Base-by-base conservation (phyloP, 495 filamentous ascomycete species). In the Penicillium mononematosum region DNA sequence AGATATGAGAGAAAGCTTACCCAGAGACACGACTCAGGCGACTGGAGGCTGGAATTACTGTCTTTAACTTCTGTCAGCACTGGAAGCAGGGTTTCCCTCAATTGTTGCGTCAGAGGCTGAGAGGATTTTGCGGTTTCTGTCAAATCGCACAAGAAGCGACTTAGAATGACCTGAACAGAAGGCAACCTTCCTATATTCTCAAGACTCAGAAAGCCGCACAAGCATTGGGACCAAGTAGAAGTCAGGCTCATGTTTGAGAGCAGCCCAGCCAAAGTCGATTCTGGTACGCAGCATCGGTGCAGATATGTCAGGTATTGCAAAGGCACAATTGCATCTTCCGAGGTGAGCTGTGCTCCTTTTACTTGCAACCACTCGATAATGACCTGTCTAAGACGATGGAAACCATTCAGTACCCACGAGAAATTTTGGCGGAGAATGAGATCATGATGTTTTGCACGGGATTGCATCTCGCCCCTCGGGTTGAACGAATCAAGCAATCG, bases 321-420 rank as follows among this genome's bases (percentile, higher is more conserved):
- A 32, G 65, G 53, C 7, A 66, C 27, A 42, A 58, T 47, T 14
- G 62, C 43, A 32, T 68, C 70, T 16, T 27, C 43, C 19, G 63
- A 45, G n/a, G 56, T 55, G 6, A 52, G 24, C 24, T 61, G 58
- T 17, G 56, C 22, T 17, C 53, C 56, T 17, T 44, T 19, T 12
- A 20, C 60, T 38, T 63, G 65, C 25, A 76, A 32, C 69, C 70
- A 73, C 42, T 29, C 58, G n/a, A 69, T 45, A 20, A 68, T 47
- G 22, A 69, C 55, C 22, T 58, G 70, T 65, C 75, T 69, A 11
- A 77, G 56, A 7, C 74, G 71, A 50, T 69, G 66, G 55, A 71
- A 71, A n/a, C 65, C 64, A 58, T 76, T 75, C 16, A 72, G 42
- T 5, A 69, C 45, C 69, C 71, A 74, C 16, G 70, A 61, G 29